phyloP scores from a whole-genome alignment of 257 asterid genomes.

The Nicotiana knightiana region DNA sequence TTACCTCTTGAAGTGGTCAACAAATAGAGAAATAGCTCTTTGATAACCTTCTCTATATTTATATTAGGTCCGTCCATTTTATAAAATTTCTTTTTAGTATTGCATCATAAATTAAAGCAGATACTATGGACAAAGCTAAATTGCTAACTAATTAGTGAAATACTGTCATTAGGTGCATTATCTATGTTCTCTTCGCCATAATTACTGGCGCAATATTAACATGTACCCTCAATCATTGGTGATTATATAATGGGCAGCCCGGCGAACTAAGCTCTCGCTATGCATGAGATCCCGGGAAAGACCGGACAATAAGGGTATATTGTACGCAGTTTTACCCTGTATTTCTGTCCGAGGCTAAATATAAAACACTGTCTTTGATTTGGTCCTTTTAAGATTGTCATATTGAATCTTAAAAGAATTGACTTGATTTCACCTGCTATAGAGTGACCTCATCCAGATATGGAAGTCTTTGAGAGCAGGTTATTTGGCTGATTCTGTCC shows the following conservation, averaged over 20 bases:
- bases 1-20: not conserved
- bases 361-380: too few relatives aligned
- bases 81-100: not conserved
- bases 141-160: not conserved
- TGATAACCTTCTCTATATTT: not conserved
- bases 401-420: not conserved
- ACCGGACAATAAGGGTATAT: too few relatives aligned
- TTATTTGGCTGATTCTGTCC: not conserved
- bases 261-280: too few relatives aligned
- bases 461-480: not conserved
- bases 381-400: not conserved
- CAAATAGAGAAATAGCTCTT: not conserved
- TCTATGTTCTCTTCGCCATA: too few relatives aligned
- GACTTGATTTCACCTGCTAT: not conserved
- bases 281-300: fast-evolving
- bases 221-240: too few relatives aligned
- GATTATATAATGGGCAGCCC: too few relatives aligned
- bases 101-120: not conserved
- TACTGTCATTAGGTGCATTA: not conserved
- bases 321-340: too few relatives aligned
- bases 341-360: too few relatives aligned
- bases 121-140: not conserved
- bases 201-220: too few relatives aligned
- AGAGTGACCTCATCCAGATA: not conserved
- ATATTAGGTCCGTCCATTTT: not conserved